Percentiles rank a stretch among this genome's conserved stretches.
Evolutionary conservation across 176 grass and related monocot genomes (phyloP).

Genomic region (Puya raimondii): DNA sequence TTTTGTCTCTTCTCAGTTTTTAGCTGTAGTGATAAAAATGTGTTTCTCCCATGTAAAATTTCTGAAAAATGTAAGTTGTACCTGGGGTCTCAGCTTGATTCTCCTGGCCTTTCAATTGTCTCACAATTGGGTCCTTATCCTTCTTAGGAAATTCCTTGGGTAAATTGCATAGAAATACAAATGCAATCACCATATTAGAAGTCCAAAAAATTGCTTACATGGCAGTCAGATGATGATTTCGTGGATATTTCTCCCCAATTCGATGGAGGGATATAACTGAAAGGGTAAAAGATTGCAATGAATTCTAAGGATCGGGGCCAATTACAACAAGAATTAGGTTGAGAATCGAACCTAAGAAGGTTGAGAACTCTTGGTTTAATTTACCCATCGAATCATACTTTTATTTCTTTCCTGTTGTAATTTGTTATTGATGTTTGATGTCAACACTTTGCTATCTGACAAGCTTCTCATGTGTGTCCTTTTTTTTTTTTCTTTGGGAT

Average conservation of each 20-base stretch:
- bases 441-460: background rate
- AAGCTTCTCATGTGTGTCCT: background rate
- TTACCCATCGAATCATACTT: background rate
- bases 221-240: too few relatives aligned
- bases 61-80: background rate
- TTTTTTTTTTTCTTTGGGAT: constrained; percentile 12
- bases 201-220: too few relatives aligned
- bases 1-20: constrained; percentile 16
- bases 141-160: too few relatives aligned
- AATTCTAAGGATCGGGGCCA: too few relatives aligned
- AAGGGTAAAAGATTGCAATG: too few relatives aligned
- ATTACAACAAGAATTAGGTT: too few relatives aligned
- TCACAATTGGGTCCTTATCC: too few relatives aligned
- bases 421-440: background rate
- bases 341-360: too few relatives aligned
- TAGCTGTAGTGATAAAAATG: background rate
- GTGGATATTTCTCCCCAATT: too few relatives aligned
- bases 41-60: background rate
- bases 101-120: too few relatives aligned
- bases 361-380: too few relatives aligned
- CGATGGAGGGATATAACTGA: too few relatives aligned
- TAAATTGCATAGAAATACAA: background rate
- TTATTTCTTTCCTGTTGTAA: background rate
- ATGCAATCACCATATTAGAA: background rate
- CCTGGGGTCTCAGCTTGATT: background rate